Evolutionary conservation across 1,139 yeast species (phyloP).

Genomic region (Casaregolazyma suthepensis): DNA sequence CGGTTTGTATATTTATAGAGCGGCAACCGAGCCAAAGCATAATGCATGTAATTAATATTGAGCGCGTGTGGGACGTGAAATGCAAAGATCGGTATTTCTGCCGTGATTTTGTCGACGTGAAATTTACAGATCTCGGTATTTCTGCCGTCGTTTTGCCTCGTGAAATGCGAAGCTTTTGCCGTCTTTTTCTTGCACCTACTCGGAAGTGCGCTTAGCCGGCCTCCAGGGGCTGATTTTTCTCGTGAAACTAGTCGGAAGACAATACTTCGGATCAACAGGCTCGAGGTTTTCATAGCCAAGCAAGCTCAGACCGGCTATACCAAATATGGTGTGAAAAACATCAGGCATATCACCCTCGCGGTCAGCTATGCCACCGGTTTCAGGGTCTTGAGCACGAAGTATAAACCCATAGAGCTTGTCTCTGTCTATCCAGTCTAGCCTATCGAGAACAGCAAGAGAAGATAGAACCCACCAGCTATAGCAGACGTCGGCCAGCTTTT

Average conservation of each 20-base stretch:
- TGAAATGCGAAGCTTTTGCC: too few relatives aligned
- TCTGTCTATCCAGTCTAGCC: slow-evolving; percentile 68
- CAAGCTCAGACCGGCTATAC: slow-evolving; percentile 77
- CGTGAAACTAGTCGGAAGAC: slow-evolving; percentile 57
- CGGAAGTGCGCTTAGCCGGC: background rate
- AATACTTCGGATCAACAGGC: slow-evolving; percentile 76
- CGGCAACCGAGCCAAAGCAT: background rate
- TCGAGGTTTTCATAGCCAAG: slow-evolving; percentile 54
- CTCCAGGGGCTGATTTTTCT: slow-evolving; percentile 24
- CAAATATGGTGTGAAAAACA: slow-evolving; percentile 88
- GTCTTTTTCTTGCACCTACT: background rate
- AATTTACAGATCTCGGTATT: too few relatives aligned
- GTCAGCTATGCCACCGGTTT: slow-evolving; percentile 86
- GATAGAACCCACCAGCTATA: slow-evolving; percentile 98
- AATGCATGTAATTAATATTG: background rate
- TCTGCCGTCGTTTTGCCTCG: background rate
- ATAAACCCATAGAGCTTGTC: slow-evolving; percentile 59
- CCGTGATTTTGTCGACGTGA: background rate
- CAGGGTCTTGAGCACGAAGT: slow-evolving; percentile 67
- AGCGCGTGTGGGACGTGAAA: background rate
- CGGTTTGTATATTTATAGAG: slow-evolving; percentile 18
- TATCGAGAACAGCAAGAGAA: slow-evolving; percentile 61
- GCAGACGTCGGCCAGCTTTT: slow-evolving; percentile 92
- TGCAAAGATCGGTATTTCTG: background rate
- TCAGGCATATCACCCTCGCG: slow-evolving; percentile 88